These are phyloP conservation scores for Phytophthora brassicae DNA, from an alignment of 352 stramenopile genomes.

Conservation along the genomic window DNA sequence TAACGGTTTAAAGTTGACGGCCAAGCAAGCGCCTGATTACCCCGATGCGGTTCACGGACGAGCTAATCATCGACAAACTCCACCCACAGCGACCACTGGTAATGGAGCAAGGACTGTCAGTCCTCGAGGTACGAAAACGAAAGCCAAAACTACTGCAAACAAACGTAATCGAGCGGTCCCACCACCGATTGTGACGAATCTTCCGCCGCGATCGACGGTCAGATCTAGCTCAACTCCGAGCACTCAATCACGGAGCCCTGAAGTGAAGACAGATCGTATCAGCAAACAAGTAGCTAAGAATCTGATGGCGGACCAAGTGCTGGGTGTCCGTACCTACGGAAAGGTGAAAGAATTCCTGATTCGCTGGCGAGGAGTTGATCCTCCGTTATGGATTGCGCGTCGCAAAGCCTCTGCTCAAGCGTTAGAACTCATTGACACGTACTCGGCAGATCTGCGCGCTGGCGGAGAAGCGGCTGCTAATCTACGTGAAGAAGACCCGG, in stretches of 20 bases:
- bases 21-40: conserved; percentile 17
- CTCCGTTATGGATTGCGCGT: conserved; percentile 39
- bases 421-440: conserved; percentile 38
- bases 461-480: neutral
- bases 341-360: conserved; percentile 39
- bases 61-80: conserved; percentile 2
- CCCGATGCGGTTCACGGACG: neutral
- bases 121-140: neutral
- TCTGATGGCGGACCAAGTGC: conserved; percentile 33
- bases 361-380: conserved; percentile 26
- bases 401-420: conserved; percentile 35
- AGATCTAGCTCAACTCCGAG: conserved; percentile 1
- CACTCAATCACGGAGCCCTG: conserved; percentile 3
- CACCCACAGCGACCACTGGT: no score
- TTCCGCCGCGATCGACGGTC: conserved; percentile 2
- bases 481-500: conserved; percentile 1
- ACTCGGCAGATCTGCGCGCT: conserved; percentile 12
- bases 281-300: conserved; percentile 18
- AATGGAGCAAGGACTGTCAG: neutral
- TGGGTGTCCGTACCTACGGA: conserved; percentile 25
- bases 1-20: conserved; percentile 23
- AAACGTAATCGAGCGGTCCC: conserved; percentile 5
- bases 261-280: conserved; percentile 23
- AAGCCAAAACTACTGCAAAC: no score
- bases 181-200: conserved; percentile 14